Evolutionary conservation across 2,329 filamentous ascomycete species (phyloP), one percentile per base, ranked within the genome.

Genomic region (Penicillium sp.): DNA sequence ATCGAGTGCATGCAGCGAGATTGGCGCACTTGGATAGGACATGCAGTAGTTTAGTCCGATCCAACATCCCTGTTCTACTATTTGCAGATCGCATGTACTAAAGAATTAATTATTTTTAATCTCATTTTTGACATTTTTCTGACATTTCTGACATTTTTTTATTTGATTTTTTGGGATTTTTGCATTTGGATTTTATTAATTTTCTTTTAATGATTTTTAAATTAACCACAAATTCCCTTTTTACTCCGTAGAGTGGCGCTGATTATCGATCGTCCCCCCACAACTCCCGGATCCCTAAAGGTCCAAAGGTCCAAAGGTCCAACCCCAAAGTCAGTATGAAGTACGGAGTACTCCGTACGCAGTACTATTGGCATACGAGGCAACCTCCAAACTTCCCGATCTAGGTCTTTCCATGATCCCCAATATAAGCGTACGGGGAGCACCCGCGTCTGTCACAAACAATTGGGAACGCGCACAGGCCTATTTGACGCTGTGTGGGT

Each of bases 11-110:
- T 48, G 14, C 39, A 53, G 57, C 55, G 45, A 54, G 47, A 54
- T 59, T 57, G 44, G 51, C 51, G 45, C 45, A 43, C 27, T 44
- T 41, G 41, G 34, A 36, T 36, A n/a, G 50, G 54, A 48, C 50
- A 40, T 63, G 60, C 60, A 62, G 50, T 59, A 58, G 53, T 48
- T 57, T 54, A 51, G 45, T 48, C 57, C 59, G 58, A 62, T 61
- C 48, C 43, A 49, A 41, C 21, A 62, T 56, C 60, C 60, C 54
- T 60, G 60, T 54, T 36, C 51, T 38, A 58, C 50, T 61, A 61
- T 54, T 58, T 60, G 59, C 54, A 58, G 59, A 61, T 61, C 59
- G 49, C 48, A 39, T 34, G 6, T 50, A 44, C 39, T 44, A 27
- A 51, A 42, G 41, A 45, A 22, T 50, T 47, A n/a, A n/a, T 48